phyloP scores from a whole-genome alignment of 768 basidiomycete species.

The Auricularia auricula-judae region DNA sequence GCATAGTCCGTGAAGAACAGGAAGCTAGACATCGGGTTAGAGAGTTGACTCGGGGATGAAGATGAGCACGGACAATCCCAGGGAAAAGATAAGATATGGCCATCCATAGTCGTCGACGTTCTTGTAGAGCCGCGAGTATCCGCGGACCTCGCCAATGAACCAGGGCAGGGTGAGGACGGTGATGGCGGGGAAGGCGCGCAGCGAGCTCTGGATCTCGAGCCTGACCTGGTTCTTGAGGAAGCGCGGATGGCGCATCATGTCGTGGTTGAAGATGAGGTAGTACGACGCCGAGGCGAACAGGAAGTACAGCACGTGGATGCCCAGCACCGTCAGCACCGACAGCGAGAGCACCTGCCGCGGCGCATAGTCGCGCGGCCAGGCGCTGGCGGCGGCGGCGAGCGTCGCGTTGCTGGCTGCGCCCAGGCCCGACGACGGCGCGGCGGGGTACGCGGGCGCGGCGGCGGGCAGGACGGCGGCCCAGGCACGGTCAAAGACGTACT shows the following conservation, averaged over 20 bases:
- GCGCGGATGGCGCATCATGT: constrained; percentile 89
- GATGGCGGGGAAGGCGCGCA: constrained; percentile 77
- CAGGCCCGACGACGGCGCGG: constrained; percentile 14
- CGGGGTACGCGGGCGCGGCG: constrained; percentile 27
- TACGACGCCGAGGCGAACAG: constrained; percentile 79
- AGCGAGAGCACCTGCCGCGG: constrained; percentile 72
- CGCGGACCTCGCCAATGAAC: constrained; percentile 88
- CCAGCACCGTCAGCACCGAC: constrained; percentile 57
- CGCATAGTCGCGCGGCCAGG: constrained; percentile 78
- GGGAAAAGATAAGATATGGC: constrained; percentile 54
- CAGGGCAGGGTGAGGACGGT: constrained; percentile 79
- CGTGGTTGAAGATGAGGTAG: constrained; percentile 81
- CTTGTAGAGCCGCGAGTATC: constrained; percentile 71
- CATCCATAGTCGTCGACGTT: constrained; percentile 72
- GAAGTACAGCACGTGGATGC: constrained; percentile 82
- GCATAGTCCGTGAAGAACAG: constrained; percentile 81
- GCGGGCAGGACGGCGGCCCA: constrained; percentile 40
- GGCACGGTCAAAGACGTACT: constrained; percentile 62
- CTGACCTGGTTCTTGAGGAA: constrained; percentile 73
- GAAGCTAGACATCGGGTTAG: constrained; percentile 36
- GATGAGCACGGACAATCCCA: constrained; percentile 13
- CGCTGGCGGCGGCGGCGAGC: constrained; percentile 38
- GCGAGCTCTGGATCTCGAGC: constrained; percentile 61
- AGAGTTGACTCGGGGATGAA: not conserved
- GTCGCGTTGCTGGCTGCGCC: constrained; percentile 29